Conservation (phyloP, 208 protist species). For the Trypanosoma rangeli region DNA sequence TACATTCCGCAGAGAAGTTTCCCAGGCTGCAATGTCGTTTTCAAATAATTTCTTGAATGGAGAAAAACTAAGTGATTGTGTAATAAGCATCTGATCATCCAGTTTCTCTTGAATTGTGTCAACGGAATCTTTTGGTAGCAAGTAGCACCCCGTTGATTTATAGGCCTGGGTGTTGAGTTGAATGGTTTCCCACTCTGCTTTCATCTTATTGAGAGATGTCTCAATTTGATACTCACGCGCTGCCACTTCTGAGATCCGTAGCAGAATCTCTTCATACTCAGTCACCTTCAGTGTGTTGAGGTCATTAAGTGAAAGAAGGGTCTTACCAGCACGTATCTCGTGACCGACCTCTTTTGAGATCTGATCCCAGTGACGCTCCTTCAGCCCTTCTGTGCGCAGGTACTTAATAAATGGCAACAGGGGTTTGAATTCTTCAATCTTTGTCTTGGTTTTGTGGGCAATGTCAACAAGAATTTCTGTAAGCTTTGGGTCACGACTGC, state of each 20-base stretch:
- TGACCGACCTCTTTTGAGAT: conserved; percentile 92
- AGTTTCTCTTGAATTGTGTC: conserved; percentile 95
- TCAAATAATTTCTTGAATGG: conserved; percentile 98
- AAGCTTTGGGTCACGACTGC: conserved; percentile 73
- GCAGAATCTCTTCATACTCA: conserved; percentile 84
- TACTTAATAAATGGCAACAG: conserved; percentile 94
- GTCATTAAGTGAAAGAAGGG: conserved; percentile 87
- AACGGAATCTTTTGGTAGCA: conserved; percentile 86
- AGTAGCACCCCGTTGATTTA: conserved; percentile 93
- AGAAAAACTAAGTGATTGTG: conserved; percentile 95
- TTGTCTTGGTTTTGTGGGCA: conserved; percentile 74
- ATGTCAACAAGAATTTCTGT: conserved; percentile 86
- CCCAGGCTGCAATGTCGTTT: conserved; percentile 91
- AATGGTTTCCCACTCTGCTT: conserved; percentile 90
- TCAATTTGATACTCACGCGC: conserved; percentile 97
- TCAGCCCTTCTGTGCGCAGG: conserved; percentile 95
- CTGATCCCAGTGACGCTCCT: conserved; percentile 95
- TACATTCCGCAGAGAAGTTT: conserved; percentile 85
- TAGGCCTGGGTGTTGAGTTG: conserved; percentile 85
- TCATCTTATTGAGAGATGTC: conserved; percentile 93
- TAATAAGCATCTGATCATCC: conserved; percentile 96
- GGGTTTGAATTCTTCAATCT: conserved; percentile 96
- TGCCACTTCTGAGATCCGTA: conserved; percentile 93
- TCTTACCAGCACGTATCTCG: conserved; percentile 87
- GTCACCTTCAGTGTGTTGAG: conserved; percentile 69